Evolutionary conservation across 2,329 filamentous ascomycete species (phyloP).

Genomic region (Calonectria pseudoreteaudii): DNA sequence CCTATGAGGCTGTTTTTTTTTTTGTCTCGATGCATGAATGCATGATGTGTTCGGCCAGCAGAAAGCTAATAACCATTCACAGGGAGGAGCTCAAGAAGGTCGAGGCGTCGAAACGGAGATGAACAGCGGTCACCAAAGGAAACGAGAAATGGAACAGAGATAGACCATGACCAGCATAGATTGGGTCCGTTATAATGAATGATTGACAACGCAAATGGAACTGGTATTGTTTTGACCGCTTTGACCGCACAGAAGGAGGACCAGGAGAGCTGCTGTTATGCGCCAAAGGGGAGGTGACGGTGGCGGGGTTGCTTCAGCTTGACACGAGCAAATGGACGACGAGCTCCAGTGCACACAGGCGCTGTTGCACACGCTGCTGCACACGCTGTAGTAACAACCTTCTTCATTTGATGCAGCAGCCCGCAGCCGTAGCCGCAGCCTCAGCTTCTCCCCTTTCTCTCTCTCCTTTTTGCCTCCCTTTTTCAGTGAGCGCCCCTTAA

Average conservation of each 20-base stretch:
- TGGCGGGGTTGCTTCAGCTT: constrained; percentile 15
- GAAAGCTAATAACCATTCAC: constrained; percentile 21
- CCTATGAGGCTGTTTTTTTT: not conserved
- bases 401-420: not conserved
- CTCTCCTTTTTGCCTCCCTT: not conserved
- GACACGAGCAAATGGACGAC: constrained; percentile 6
- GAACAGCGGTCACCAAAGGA: constrained; percentile 37
- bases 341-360: constrained; percentile 8
- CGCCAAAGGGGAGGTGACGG: constrained; percentile 17
- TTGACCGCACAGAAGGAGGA: not conserved
- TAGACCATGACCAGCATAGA: constrained; percentile 34
- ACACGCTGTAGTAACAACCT: not conserved
- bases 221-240: not conserved
- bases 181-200: constrained; percentile 34
- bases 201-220: constrained; percentile 23
- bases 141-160: constrained; percentile 34
- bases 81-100: constrained; percentile 97
- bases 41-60: not conserved
- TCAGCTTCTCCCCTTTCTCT: not conserved
- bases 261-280: not conserved
- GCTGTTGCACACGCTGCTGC: not conserved
- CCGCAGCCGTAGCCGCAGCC: not conserved
- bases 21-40: not conserved
- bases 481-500: not conserved
- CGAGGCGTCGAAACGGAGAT: constrained; percentile 77